These are phyloP conservation scores for Mucor piriformis DNA, from an alignment of 371 early-diverging fungal genomes.

Conservation along the genomic window DNA sequence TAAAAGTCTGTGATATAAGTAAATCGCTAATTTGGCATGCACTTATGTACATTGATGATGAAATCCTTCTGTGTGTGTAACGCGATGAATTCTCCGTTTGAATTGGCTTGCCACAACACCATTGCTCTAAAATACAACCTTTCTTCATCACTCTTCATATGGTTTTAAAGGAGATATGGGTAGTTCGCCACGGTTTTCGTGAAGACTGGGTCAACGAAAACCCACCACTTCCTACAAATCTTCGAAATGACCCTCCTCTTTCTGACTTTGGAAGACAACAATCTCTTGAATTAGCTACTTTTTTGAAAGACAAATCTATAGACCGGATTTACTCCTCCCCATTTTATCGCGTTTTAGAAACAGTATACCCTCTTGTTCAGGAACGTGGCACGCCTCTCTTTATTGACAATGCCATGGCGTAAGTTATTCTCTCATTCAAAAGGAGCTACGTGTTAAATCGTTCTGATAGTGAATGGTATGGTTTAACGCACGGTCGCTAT, in stretches of 20 bases:
- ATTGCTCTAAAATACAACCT: background rate
- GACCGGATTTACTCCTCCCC: slow-evolving; percentile 41
- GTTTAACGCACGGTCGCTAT: slow-evolving; percentile 30
- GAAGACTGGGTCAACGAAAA: slow-evolving; percentile 42
- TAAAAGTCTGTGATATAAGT: too few species aligned
- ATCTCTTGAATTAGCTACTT: slow-evolving; percentile 33
- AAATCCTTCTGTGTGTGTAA: too few species aligned
- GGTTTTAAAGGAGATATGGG: slow-evolving; percentile 36
- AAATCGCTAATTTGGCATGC: too few species aligned
- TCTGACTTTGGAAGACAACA: slow-evolving; percentile 36
- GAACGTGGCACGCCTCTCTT: slow-evolving; percentile 25
- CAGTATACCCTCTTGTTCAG: slow-evolving; percentile 34
- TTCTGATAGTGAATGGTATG: slow-evolving; percentile 44
- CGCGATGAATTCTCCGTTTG: too few species aligned
- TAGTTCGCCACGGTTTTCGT: slow-evolving; percentile 43
- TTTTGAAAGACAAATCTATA: slow-evolving; percentile 33
- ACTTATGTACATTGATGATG: too few species aligned
- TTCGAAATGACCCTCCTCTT: slow-evolving; percentile 35
- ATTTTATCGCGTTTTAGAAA: slow-evolving; percentile 42
- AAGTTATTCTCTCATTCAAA: slow-evolving; percentile 1
- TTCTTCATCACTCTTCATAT: slow-evolving; percentile 3
- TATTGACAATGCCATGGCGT: slow-evolving; percentile 41
- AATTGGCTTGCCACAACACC: background rate
- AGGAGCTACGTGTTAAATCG: background rate
- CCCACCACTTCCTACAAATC: slow-evolving; percentile 32